Base-by-base conservation (phyloP, 1,284 basidiomycete species). In the Fistulina hepatica region DNA sequence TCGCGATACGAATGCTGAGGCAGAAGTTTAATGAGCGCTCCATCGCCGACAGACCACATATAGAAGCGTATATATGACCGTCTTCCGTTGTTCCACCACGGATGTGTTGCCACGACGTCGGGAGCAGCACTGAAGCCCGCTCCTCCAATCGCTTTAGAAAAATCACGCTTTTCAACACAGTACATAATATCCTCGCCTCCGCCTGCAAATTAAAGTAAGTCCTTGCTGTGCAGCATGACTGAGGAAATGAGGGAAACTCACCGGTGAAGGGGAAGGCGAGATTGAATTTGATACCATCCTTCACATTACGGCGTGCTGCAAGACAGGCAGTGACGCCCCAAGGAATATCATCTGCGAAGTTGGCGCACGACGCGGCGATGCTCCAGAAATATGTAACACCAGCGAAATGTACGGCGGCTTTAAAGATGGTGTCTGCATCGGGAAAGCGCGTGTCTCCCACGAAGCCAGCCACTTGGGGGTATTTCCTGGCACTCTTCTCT, bases 271-370 rank as follows among this genome's bases (percentile, higher is more conserved):
- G 76, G 44, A 72, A 77, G 6, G 46, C 49, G 3, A 60, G 49
- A 45, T 67, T 57, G 49, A 61, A 78, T 26, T 48, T 45, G 15
- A 76, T 59, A 0, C 55, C 61, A 40, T 75, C 72, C 3, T 57
- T 45, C 25, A 61, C 50, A 43, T 65, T 60, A 12, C 69, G 64
- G 2, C 69, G 64, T 2, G 60, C 59, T 21, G 75, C 65, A 10
- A 77, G 59, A 47, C 72, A 75, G 2, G 73, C 73, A 0, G 75
- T 75, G 4, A 76, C 71, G 6, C 76, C 74, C 76, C 76, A 78
- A 0, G 75, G 74, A 28, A 77, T 47, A 44, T 71, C 61, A 12
- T 54, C 44, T n/a, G n/a, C n/a, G n/a, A n/a, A n/a, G 0, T 53
- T 16, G 9, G 9, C 37, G 38, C 71, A 61, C 50, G 73, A 73